These are phyloP conservation scores for Aspergillus sp. DNA, from an alignment of 2,329 filamentous ascomycete species.

Conservation along the genomic window DNA sequence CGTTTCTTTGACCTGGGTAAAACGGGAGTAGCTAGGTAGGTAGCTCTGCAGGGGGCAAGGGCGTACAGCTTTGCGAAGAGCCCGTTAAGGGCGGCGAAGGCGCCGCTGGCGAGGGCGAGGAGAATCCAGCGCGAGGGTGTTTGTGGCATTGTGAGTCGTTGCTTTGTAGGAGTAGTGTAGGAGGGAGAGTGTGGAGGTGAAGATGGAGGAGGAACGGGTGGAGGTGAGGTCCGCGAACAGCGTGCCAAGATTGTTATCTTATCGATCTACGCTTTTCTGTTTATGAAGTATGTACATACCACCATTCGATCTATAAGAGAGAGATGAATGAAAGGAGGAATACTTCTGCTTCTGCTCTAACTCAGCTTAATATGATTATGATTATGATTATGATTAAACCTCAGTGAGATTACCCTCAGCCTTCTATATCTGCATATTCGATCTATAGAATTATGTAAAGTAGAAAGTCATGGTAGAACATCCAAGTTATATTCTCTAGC, in stretches of 20 bases:
- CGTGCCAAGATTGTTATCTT: slow-evolving; percentile 4
- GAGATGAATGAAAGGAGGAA: too few species aligned
- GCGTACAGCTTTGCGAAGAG: slow-evolving; percentile 64
- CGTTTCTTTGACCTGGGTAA: not conserved
- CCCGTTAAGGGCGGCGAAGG: slow-evolving; percentile 62
- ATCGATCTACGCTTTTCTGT: too few species aligned
- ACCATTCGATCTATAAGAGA: not conserved
- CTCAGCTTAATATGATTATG: too few species aligned
- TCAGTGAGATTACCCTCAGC: too few species aligned
- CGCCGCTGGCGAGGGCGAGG: slow-evolving; percentile 59
- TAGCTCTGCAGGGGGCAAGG: not conserved
- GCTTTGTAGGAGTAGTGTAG: not conserved
- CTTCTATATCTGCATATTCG: too few species aligned
- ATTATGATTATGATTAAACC: too few species aligned
- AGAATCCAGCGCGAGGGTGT: slow-evolving; percentile 45
- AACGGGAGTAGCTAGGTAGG: not conserved
- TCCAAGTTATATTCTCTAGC: too few species aligned
- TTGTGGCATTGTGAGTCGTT: slow-evolving; percentile 5
- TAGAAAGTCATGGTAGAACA: too few species aligned
- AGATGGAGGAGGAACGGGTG: slow-evolving; percentile 1
- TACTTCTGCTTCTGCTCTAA: too few species aligned
- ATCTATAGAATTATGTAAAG: too few species aligned
- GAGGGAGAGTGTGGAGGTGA: not conserved
- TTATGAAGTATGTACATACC: too few species aligned
- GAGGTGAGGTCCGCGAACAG: not conserved